These are phyloP conservation scores for Monosporascus ibericus DNA, from an alignment of 2,329 filamentous ascomycete genomes.

Conservation along the genomic window DNA sequence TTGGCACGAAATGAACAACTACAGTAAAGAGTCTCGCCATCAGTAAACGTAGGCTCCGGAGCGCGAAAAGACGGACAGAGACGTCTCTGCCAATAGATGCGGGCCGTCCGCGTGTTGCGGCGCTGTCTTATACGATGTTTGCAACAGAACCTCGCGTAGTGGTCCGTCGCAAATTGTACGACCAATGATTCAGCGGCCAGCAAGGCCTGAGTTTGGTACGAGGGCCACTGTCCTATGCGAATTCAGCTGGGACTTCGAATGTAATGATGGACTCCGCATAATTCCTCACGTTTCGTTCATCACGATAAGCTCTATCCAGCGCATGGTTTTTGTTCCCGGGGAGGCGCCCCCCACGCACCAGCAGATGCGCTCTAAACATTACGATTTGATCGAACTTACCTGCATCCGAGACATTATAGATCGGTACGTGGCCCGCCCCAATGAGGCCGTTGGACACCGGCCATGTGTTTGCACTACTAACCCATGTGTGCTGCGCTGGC, in stretches of 20 bases:
- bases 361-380: too few species aligned
- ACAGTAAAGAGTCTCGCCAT: background rate
- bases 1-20: too few species aligned
- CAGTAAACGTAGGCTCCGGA: background rate
- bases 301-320: background rate
- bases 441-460: slow-evolving; percentile 6
- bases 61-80: background rate
- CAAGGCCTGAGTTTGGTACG: slow-evolving; percentile 7
- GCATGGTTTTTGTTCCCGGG: background rate
- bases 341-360: too few species aligned
- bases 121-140: slow-evolving; percentile 20
- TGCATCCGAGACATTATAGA: too few species aligned
- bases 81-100: slow-evolving; percentile 1
- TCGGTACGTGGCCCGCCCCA: background rate
- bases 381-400: too few species aligned
- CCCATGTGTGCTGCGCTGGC: slow-evolving; percentile 14
- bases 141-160: slow-evolving; percentile 9
- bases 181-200: slow-evolving; percentile 15
- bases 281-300: background rate
- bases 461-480: slow-evolving; percentile 19
- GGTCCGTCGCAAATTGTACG: slow-evolving; percentile 9
- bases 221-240: slow-evolving; percentile 4
- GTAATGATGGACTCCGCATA: background rate
- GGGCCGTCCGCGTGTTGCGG: slow-evolving; percentile 7
- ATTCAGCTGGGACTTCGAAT: slow-evolving; percentile 1